These are phyloP conservation scores for Quercus engelmannii DNA, from an alignment of 306 rosid species.

Conservation along the genomic window DNA sequence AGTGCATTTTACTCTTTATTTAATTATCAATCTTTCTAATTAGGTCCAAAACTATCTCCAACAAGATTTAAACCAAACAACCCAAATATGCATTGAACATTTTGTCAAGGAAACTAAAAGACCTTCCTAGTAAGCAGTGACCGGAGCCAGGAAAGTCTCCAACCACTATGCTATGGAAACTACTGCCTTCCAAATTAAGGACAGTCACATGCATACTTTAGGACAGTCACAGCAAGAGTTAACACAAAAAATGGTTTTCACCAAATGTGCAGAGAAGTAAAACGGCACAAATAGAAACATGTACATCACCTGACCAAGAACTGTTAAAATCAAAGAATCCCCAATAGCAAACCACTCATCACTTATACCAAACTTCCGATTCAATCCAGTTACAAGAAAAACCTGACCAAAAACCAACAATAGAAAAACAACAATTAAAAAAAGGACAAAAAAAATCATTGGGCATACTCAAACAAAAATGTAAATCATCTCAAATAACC, in stretches of 20 bases:
- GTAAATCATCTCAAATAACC: neutral
- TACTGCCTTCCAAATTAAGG: neutral
- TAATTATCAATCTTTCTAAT: neutral
- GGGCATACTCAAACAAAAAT: slow-evolving; percentile 4
- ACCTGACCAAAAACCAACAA: slow-evolving; percentile 42
- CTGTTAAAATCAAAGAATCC: slow-evolving; percentile 90
- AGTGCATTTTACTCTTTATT: neutral
- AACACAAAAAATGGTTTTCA: neutral
- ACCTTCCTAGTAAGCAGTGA: neutral
- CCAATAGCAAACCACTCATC: slow-evolving; percentile 99
- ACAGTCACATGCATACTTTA: slow-evolving; percentile 14
- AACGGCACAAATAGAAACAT: slow-evolving; percentile 5
- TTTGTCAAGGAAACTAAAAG: slow-evolving; percentile 2
- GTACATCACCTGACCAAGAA: slow-evolving; percentile 76
- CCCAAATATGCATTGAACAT: neutral
- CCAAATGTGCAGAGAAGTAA: slow-evolving; percentile 21
- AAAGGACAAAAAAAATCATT: neutral
- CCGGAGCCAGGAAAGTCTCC: neutral
- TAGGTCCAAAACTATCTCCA: neutral
- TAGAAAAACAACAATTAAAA: neutral
- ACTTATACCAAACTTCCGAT: slow-evolving; percentile 73
- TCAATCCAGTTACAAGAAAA: slow-evolving; percentile 85
- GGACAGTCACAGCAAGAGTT: slow-evolving; percentile 3
- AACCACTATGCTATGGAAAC: neutral
- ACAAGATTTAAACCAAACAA: neutral